Conservation (phyloP, 805 yeast genomes). For the Wickerhamiella brachini region DNA sequence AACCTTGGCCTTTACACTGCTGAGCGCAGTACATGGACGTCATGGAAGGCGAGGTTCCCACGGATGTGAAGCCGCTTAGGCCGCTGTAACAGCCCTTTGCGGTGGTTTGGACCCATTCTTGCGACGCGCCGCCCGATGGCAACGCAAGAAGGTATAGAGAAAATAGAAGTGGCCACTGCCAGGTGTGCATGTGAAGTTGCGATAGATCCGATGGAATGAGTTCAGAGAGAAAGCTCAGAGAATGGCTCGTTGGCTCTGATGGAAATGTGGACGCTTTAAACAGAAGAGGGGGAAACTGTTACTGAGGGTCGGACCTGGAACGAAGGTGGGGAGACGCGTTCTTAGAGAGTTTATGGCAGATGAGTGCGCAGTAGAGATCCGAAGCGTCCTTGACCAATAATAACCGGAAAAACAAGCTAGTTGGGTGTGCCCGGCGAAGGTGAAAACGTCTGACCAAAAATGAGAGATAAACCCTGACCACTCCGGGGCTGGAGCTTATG, state of each 20-base stretch:
- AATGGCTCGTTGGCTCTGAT: too few relatives aligned
- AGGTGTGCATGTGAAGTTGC: too few relatives aligned
- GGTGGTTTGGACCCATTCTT: conserved; percentile 3
- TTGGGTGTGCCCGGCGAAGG: background rate
- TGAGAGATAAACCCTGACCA: background rate
- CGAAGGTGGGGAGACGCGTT: background rate
- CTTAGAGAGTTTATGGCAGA: background rate
- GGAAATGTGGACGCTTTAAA: too few relatives aligned
- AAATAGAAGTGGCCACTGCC: background rate
- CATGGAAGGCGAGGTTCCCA: conserved; percentile 39
- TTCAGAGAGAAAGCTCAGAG: too few relatives aligned
- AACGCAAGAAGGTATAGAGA: background rate
- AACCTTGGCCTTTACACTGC: conserved; percentile 33
- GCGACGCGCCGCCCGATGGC: background rate
- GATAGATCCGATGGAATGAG: too few relatives aligned
- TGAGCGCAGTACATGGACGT: conserved; percentile 32
- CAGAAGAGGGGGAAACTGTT: background rate
- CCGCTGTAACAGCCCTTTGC: conserved; percentile 30
- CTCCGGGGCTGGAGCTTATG: background rate
- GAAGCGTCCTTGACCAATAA: background rate
- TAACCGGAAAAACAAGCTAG: background rate
- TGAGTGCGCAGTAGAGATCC: background rate
- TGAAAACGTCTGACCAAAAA: background rate
- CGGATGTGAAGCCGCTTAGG: conserved; percentile 26
- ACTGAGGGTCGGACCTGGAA: background rate